A percentile compares a stretch with the other conserved stretches of the same genome.
phyloP scores from a whole-genome alignment of 768 basidiomycete genomes.

The Auriscalpium microsporum region DNA sequence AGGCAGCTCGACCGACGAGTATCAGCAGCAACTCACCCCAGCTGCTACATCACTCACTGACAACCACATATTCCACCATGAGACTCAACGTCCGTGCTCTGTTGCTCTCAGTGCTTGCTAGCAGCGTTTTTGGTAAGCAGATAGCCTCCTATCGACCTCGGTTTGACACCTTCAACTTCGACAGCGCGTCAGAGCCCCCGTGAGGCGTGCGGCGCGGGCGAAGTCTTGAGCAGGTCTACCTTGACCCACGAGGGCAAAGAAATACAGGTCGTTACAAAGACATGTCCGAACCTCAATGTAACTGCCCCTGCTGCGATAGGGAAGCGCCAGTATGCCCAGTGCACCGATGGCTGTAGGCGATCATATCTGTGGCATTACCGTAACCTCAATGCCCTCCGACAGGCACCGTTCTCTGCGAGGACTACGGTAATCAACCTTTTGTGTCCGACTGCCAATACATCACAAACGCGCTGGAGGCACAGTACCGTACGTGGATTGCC shows the following conservation, averaged over 20 bases:
- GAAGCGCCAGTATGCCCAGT: neutral
- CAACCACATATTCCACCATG: too few species aligned
- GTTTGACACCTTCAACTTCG: neutral
- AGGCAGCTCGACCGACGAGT: too few species aligned
- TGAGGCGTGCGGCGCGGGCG: neutral
- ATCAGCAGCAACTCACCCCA: too few species aligned
- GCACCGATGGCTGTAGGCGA: neutral
- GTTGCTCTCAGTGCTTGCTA: too few species aligned
- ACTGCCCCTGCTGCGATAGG: neutral
- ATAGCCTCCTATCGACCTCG: neutral
- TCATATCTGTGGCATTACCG: too few species aligned
- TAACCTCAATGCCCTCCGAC: too few species aligned
- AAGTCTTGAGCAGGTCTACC: neutral
- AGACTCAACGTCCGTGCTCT: too few species aligned
- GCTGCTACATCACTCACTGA: too few species aligned
- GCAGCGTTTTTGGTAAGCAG: too few species aligned
- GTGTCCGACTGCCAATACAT: neutral
- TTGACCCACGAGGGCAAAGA: neutral
- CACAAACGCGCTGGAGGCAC: neutral
- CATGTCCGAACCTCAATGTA: neutral
- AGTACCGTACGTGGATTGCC: neutral
- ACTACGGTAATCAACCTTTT: neutral
- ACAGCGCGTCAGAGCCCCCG: neutral
- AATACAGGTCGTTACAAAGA: neutral
- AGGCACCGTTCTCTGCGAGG: too few species aligned